These are phyloP conservation scores for Trichoderma polysporum DNA, from an alignment of 2,329 filamentous ascomycete genomes.

Conservation along the genomic window DNA sequence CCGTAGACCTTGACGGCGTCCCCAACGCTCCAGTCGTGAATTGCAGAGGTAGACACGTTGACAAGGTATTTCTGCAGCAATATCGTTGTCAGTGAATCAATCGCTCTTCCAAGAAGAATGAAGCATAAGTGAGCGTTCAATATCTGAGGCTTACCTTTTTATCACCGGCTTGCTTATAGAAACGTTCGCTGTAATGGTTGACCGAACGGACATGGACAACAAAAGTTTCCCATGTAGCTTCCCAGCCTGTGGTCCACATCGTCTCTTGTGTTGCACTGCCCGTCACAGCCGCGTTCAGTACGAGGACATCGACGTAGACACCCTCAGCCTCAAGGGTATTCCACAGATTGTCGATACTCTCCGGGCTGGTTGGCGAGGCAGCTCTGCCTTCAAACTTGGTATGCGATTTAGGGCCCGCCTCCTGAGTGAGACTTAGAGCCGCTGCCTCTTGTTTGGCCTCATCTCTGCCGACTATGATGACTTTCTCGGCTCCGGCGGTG, in stretches of 20 bases:
- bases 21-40: conserved; percentile 28
- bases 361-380: conserved; percentile 27
- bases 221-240: conserved; percentile 18
- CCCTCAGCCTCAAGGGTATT: conserved; percentile 26
- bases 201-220: conserved; percentile 21
- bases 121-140: neutral
- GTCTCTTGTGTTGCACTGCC: conserved; percentile 1
- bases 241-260: conserved; percentile 19
- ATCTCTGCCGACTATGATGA: conserved; percentile 42
- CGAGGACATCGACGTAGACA: conserved; percentile 29
- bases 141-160: conserved; percentile 6
- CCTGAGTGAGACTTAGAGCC: neutral
- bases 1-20: conserved; percentile 29
- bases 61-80: conserved; percentile 8
- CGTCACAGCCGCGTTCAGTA: conserved; percentile 26
- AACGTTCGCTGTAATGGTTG: conserved; percentile 23
- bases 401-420: neutral
- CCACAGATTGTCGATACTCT: conserved; percentile 34
- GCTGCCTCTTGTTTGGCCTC: neutral
- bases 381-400: conserved; percentile 14
- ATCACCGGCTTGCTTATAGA: conserved; percentile 27
- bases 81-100: neutral
- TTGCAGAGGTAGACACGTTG: conserved; percentile 15
- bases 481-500: conserved; percentile 36
- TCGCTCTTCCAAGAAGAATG: neutral